Evolutionary conservation across 306 rosid genomes (phyloP).

Genomic region (Dalbergia oliveri): DNA sequence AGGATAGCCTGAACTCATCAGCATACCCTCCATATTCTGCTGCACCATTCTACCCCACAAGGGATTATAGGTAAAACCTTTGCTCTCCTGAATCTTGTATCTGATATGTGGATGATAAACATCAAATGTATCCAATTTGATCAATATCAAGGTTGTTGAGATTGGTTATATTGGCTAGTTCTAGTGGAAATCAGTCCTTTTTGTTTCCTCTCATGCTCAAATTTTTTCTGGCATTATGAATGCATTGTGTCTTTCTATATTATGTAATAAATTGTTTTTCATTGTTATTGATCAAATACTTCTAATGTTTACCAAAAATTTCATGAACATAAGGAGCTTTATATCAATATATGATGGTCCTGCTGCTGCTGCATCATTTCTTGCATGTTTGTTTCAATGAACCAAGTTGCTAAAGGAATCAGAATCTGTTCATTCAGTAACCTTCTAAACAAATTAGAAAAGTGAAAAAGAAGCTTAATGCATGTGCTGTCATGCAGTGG

Average conservation of each 20-base stretch:
- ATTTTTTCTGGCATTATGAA: conserved; percentile 7
- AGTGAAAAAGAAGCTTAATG: conserved; percentile 16
- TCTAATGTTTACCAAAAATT: conserved; percentile 16
- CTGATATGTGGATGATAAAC: conserved; percentile 21
- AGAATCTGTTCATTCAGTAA: conserved; percentile 26
- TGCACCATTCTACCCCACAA: conserved; percentile 55
- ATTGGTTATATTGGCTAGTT: conserved; percentile 7
- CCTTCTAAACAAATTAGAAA: conserved; percentile 17
- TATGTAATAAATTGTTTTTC: neutral
- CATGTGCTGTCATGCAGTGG: conserved; percentile 34
- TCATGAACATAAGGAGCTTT: conserved; percentile 10
- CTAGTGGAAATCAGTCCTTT: conserved; percentile 8
- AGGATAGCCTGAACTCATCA: conserved; percentile 56
- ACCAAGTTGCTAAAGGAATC: conserved; percentile 40
- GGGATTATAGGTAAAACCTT: conserved; percentile 60
- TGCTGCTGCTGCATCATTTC: conserved; percentile 41
- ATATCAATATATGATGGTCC: conserved; percentile 27
- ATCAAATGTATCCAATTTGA: conserved; percentile 21
- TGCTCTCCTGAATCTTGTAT: conserved; percentile 24
- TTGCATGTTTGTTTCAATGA: conserved; percentile 17
- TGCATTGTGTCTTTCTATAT: neutral
- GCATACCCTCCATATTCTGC: conserved; percentile 65
- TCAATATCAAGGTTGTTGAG: conserved; percentile 21
- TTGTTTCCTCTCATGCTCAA: neutral
- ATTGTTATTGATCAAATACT: conserved; percentile 11